Evolutionary conservation across 305 asterid genomes (phyloP).

Genomic region (Fraxinus greggii): DNA sequence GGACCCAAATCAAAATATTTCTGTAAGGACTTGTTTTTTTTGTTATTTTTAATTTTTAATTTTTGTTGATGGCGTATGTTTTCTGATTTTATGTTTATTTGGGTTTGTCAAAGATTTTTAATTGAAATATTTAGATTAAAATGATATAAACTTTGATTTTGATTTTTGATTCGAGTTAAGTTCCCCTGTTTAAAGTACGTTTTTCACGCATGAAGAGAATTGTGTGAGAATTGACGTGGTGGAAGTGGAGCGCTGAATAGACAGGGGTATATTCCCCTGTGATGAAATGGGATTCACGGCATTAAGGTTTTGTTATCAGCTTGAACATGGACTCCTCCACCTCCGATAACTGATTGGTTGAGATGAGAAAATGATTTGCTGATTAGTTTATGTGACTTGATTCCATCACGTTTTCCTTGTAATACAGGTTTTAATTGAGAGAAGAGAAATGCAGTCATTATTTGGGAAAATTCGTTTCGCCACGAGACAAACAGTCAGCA

Average conservation of each 20-base stretch:
- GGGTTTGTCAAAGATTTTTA: background rate
- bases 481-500: conserved; percentile 5
- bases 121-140: background rate
- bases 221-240: background rate
- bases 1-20: background rate
- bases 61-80: background rate
- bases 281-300: background rate
- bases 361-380: background rate
- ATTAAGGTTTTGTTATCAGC: background rate
- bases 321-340: background rate
- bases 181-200: background rate
- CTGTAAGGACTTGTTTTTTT: background rate
- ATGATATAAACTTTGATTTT: background rate
- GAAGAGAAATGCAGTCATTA: background rate
- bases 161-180: background rate
- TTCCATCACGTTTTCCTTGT: background rate
- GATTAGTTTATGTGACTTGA: background rate
- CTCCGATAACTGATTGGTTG: background rate
- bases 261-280: background rate
- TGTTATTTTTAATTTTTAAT: background rate
- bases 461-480: conserved; percentile 1
- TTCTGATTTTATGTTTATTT: background rate
- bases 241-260: background rate
- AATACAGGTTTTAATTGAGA: background rate
- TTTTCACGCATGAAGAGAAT: background rate